Base-by-base conservation (phyloP, 192 early-diverging fungal species). In the Geosiphon pyriformis region DNA sequence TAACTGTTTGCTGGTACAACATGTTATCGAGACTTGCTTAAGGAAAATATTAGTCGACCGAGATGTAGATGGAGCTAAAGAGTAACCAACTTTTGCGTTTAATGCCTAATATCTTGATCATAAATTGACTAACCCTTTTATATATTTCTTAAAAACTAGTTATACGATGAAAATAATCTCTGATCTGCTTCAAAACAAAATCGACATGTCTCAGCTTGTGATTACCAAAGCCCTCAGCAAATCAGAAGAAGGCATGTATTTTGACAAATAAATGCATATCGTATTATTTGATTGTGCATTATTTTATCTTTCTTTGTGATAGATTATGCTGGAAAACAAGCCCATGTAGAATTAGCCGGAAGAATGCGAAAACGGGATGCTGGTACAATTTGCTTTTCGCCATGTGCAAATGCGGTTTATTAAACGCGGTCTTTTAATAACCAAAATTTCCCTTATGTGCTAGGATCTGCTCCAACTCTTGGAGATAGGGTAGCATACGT, bases 401-500 rank as follows among this genome's bases (percentile, higher is more conserved):
- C n/a, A n/a, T n/a, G n/a, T n/a, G n/a, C n/a, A n/a, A n/a, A n/a
- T n/a, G n/a, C n/a, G n/a, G n/a, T n/a, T n/a, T n/a, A n/a, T n/a
- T n/a, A n/a, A n/a, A n/a, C n/a, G n/a, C n/a, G n/a, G 64, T 42
- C 17, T 57, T 17, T 18, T 4, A 20, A 0, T 54, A 33, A n/a
- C 23, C 53, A 0, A 29, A 47, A 49, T 42, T 0, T 61, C 7
- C 15, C 29, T 26, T 27, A 70, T 30, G 18, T 25, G 35, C 54
- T 65, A 69, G 75, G 95, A 6, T 98, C 96, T 33, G 96, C 96
- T 0, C 96, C 96, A 46, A 83, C 88, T 50, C 72, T 98, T 27
- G 96, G 96, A 30, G 96, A 98, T 69, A 92, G 96, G 70, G 95
- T 98, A 20, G 92, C 92, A 0, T 98, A 96, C 74, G 95, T 98